These are phyloP conservation scores for Aspergillus incahuasiensis DNA, from an alignment of 495 filamentous ascomycete species.

Conservation along the genomic window DNA sequence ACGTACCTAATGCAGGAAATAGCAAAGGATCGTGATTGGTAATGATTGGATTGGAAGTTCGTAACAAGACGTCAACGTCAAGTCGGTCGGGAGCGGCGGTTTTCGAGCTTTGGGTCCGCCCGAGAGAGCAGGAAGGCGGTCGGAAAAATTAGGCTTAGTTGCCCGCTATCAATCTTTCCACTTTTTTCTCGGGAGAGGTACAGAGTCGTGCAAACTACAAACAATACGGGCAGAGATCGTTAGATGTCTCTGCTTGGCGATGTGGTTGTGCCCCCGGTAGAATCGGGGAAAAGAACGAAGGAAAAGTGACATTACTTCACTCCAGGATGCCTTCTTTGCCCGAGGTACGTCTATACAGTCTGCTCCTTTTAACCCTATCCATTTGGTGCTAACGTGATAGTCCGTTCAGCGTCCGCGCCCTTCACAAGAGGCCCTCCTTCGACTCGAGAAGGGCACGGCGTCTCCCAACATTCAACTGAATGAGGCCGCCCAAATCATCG, in stretches of 20 bases:
- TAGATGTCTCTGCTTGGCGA: neutral
- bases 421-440: slow-evolving; percentile 48
- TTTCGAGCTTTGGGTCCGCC: slow-evolving; percentile 23
- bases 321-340: slow-evolving; percentile 39
- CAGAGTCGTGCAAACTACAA: slow-evolving; percentile 1
- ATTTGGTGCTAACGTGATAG: neutral
- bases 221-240: slow-evolving; percentile 5
- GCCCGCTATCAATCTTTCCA: slow-evolving; percentile 14
- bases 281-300: slow-evolving; percentile 1
- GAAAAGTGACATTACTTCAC: slow-evolving; percentile 10
- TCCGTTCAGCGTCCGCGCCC: slow-evolving; percentile 36
- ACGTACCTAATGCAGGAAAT: slow-evolving; percentile 12
- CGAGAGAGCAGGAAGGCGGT: slow-evolving; percentile 37
- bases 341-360: slow-evolving; percentile 32
- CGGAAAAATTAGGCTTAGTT: slow-evolving; percentile 34
- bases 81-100: slow-evolving; percentile 29
- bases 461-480: slow-evolving; percentile 37
- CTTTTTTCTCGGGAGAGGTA: slow-evolving; percentile 20
- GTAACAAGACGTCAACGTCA: slow-evolving; percentile 16
- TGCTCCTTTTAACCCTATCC: neutral
- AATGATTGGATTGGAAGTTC: slow-evolving; percentile 19
- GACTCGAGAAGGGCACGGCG: slow-evolving; percentile 46
- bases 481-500: slow-evolving; percentile 46
- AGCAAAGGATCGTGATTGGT: slow-evolving; percentile 2
- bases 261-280: neutral